phyloP scores from a whole-genome alignment of 2,329 filamentous ascomycete species.

The Venturia carpophila region DNA sequence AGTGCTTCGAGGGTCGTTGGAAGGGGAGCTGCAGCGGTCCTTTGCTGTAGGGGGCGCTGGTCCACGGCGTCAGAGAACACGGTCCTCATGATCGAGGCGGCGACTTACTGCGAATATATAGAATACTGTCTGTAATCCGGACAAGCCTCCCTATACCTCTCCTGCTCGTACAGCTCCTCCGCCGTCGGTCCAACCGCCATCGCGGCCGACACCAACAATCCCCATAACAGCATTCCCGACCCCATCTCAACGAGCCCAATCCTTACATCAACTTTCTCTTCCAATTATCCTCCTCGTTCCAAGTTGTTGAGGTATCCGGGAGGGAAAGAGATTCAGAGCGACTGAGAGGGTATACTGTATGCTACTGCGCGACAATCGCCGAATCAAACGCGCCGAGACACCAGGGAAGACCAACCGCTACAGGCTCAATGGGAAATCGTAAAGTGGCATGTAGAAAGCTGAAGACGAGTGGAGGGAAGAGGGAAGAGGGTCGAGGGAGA shows the following conservation, averaged over 20 bases:
- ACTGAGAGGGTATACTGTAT: too few species aligned
- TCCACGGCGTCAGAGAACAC: slow-evolving; percentile 22
- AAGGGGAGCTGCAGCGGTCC: slow-evolving; percentile 75
- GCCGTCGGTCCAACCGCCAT: neutral
- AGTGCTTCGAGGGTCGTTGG: slow-evolving; percentile 72
- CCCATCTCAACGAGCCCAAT: neutral
- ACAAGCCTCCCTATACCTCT: slow-evolving; percentile 37
- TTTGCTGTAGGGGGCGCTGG: slow-evolving; percentile 67
- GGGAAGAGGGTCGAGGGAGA: too few species aligned
- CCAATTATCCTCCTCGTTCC: neutral
- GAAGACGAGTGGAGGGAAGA: neutral
- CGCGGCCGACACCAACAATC: neutral
- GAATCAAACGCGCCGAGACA: neutral
- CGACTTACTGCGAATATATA: slow-evolving; percentile 49
- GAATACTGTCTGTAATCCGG: slow-evolving; percentile 60
- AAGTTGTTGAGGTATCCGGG: neutral
- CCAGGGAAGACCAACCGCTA: neutral
- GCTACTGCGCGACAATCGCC: neutral
- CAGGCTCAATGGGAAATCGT: neutral
- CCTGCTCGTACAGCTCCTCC: slow-evolving; percentile 12
- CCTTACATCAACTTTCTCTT: neutral
- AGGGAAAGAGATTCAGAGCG: neutral
- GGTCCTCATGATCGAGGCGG: neutral
- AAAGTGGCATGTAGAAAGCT: neutral
- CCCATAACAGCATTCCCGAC: neutral